These are phyloP conservation scores for Botryosphaeria dothidea DNA, from an alignment of 2,329 filamentous ascomycete species.

Conservation along the genomic window DNA sequence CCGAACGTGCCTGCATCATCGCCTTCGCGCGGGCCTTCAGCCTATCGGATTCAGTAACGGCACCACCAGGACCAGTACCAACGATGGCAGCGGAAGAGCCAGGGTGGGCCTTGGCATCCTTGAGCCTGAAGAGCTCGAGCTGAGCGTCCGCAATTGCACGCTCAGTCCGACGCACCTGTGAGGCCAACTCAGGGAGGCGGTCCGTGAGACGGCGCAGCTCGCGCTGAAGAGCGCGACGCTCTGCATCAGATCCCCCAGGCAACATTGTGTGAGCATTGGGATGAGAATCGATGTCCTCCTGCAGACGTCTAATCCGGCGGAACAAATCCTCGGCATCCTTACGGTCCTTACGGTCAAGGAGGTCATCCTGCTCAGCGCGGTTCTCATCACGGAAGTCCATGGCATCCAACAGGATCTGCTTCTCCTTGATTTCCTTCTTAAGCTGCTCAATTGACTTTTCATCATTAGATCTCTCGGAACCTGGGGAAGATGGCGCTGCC, in stretches of 20 bases:
- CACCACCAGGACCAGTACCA: constrained; percentile 87
- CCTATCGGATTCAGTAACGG: constrained; percentile 88
- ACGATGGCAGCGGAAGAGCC: constrained; percentile 77
- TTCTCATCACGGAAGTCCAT: constrained; percentile 96
- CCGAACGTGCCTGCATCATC: constrained; percentile 98
- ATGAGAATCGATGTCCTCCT: constrained; percentile 92
- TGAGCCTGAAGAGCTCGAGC: constrained; percentile 88
- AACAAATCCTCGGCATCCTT: constrained; percentile 94
- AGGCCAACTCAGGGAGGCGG: constrained; percentile 87
- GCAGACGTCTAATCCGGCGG: constrained; percentile 83
- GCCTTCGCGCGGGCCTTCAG: constrained; percentile 94
- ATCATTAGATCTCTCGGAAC: constrained; percentile 66
- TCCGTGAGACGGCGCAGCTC: constrained; percentile 88
- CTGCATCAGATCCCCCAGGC: constrained; percentile 66
- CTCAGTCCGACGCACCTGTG: constrained; percentile 86
- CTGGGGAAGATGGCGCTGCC: constrained; percentile 58
- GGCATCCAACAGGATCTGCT: constrained; percentile 90
- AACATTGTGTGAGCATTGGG: constrained; percentile 65
- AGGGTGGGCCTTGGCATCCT: constrained; percentile 89
- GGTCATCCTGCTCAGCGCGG: constrained; percentile 85
- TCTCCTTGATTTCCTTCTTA: constrained; percentile 89
- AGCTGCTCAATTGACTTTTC: constrained; percentile 85
- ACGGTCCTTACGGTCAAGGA: constrained; percentile 84
- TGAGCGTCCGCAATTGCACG: constrained; percentile 89
- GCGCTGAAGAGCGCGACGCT: constrained; percentile 80